A percentile compares a stretch with the other conserved stretches of the same genome.
These are phyloP conservation scores for Tubosaeta sp. DNA, from an alignment of 768 basidiomycete genomes.

Conservation along the genomic window DNA sequence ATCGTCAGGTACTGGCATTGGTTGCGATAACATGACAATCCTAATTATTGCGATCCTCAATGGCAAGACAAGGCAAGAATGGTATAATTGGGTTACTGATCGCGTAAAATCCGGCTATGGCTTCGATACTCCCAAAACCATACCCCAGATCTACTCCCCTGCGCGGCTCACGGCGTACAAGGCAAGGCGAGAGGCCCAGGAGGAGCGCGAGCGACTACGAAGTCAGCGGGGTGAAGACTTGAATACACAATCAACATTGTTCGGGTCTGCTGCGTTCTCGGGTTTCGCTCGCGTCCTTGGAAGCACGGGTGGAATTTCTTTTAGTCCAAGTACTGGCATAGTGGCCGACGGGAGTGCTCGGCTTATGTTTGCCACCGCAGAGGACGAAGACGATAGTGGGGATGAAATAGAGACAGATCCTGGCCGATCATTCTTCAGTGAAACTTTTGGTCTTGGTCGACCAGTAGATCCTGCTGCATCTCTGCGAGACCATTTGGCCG, in stretches of 20 bases:
- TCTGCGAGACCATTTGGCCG: constrained; percentile 58
- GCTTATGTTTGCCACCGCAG: constrained; percentile 59
- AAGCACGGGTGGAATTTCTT: constrained; percentile 61
- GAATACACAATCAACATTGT: constrained; percentile 19
- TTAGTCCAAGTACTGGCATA: constrained; percentile 51
- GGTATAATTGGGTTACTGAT: constrained; percentile 86
- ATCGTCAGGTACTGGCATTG: constrained; percentile 85
- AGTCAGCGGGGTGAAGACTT: constrained; percentile 34
- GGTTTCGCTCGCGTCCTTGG: constrained; percentile 55
- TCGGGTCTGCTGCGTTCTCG: constrained; percentile 37
- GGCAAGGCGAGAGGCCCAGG: constrained; percentile 55
- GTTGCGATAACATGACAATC: constrained; percentile 99
- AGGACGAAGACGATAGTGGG: constrained; percentile 58
- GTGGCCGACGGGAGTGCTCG: constrained; percentile 41
- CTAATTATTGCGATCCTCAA: constrained; percentile 85
- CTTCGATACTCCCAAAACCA: constrained; percentile 67
- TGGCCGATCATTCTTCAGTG: constrained; percentile 45
- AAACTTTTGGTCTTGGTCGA: constrained; percentile 42
- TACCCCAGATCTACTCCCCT: constrained; percentile 74
- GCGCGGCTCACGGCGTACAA: constrained; percentile 61
- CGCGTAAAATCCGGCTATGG: constrained; percentile 75
- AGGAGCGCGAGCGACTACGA: constrained; percentile 42
- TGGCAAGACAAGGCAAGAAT: constrained; percentile 85
- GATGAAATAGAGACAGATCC: constrained; percentile 40
- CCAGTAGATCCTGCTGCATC: constrained; percentile 51